Evolutionary conservation across 257 asterid species (phyloP).

Genomic region (Plantago major): DNA sequence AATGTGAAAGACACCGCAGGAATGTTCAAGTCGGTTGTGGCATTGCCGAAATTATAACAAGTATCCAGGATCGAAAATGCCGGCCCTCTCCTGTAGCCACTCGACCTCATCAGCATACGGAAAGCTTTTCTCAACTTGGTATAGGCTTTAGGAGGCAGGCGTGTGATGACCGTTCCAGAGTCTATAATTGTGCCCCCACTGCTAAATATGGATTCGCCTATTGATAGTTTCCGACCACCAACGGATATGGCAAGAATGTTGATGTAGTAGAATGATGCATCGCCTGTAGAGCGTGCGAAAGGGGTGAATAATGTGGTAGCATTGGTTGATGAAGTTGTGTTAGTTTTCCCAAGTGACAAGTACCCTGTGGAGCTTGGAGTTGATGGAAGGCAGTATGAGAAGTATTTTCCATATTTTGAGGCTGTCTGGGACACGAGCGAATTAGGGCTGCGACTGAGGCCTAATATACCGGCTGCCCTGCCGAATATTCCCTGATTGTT

Average conservation of each 20-base stretch:
- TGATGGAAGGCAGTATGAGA: conserved; percentile 78
- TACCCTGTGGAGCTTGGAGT: conserved; percentile 51
- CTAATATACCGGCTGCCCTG: conserved; percentile 57
- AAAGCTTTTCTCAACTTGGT: conserved; percentile 35
- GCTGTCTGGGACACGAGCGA: conserved; percentile 69
- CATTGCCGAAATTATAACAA: conserved; percentile 49
- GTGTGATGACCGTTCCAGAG: conserved; percentile 74
- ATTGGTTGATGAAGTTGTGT: conserved; percentile 4
- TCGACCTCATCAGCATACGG: conserved; percentile 34
- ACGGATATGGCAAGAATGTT: conserved; percentile 35
- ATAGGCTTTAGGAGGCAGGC: conserved; percentile 60
- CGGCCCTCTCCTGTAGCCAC: conserved; percentile 38
- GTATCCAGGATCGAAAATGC: conserved; percentile 57
- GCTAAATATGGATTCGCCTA: conserved; percentile 40
- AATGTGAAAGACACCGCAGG: conserved; percentile 51
- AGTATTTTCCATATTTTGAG: conserved; percentile 41
- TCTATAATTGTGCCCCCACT: conserved; percentile 55
- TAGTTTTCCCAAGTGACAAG: conserved; percentile 47
- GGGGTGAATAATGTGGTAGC: conserved; percentile 40
- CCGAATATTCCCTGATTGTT: conserved; percentile 65
- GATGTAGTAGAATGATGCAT: conserved; percentile 40
- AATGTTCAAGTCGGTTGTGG: conserved; percentile 19
- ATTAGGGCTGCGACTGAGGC: conserved; percentile 48
- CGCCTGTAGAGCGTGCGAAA: conserved; percentile 26
- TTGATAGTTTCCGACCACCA: conserved; percentile 41